These are phyloP conservation scores for Westerdykella ornata DNA, from an alignment of 2,329 filamentous ascomycete species.

Conservation along the genomic window DNA sequence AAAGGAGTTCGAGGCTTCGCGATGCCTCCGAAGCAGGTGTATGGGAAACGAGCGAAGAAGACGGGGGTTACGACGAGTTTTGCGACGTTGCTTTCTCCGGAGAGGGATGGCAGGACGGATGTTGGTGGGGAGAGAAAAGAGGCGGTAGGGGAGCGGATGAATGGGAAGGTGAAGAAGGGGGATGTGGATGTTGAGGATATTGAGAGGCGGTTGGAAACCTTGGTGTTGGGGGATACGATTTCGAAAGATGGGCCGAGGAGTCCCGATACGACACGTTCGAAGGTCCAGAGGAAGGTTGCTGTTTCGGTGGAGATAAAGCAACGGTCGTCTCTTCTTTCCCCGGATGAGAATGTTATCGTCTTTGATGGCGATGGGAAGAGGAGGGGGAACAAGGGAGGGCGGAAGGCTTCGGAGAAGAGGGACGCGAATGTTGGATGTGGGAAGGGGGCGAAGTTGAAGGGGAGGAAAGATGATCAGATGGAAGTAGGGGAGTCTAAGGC, in stretches of 20 bases:
- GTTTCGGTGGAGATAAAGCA: neutral
- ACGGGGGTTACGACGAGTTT: conserved; percentile 11
- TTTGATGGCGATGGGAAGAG: neutral
- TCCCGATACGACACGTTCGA: too few relatives aligned
- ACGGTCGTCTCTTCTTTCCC: neutral
- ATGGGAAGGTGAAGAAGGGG: neutral
- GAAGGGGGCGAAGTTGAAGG: too few relatives aligned
- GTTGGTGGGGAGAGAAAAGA: neutral
- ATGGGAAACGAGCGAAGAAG: conserved; percentile 34
- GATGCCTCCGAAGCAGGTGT: conserved; percentile 34
- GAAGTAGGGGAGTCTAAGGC: too few relatives aligned
- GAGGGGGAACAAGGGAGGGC: neutral
- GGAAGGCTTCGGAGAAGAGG: conserved; percentile 2
- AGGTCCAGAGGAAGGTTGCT: neutral
- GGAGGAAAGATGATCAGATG: too few relatives aligned
- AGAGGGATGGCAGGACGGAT: conserved; percentile 12
- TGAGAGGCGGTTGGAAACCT: conserved; percentile 2
- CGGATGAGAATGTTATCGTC: neutral
- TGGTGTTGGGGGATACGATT: conserved; percentile 4
- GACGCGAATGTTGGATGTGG: conserved; percentile 1
- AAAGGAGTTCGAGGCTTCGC: neutral
- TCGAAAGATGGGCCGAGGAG: too few relatives aligned
- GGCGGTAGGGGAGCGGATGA: neutral
- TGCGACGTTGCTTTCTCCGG: conserved; percentile 23
- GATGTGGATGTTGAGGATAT: conserved; percentile 1